Conservation (phyloP, 305 asterid genomes). For the Solanum hybrid region DNA sequence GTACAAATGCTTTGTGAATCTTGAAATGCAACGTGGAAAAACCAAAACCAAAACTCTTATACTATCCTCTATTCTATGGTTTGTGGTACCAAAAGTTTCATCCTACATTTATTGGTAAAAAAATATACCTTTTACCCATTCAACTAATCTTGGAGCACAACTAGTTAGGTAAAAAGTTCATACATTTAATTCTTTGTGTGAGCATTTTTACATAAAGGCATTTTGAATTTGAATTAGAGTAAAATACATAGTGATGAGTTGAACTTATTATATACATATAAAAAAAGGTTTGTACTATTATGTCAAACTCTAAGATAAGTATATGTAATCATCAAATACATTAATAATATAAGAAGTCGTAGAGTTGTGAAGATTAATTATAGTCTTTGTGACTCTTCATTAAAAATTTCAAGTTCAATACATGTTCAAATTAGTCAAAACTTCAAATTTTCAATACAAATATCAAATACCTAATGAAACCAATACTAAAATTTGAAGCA, state of each 20-base stretch:
- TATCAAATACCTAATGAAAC: not conserved
- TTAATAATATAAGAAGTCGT: no score
- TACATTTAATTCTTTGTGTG: not conserved
- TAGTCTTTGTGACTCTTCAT: no score
- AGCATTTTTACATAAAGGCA: not conserved
- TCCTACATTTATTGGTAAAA: not conserved
- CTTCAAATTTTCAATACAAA: accelerated
- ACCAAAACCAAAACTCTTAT: not conserved
- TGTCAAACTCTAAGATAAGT: not conserved
- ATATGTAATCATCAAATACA: not conserved
- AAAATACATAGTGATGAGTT: not conserved
- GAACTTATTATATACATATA: not conserved
- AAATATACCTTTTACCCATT: not conserved
- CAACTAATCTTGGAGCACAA: not conserved
- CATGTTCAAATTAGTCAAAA: not conserved
- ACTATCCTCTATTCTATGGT: not conserved
- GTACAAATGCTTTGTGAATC: not conserved
- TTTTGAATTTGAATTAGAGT: not conserved
- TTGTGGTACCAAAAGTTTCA: not conserved
- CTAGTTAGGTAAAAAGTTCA: not conserved
- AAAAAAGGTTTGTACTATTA: not conserved
- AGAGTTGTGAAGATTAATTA: not conserved
- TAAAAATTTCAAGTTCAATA: no score
- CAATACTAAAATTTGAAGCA: not conserved
- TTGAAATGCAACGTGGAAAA: conserved; percentile 3